Evolutionary conservation across 441 rosid species (phyloP).

Genomic region (Melastoma candidum): DNA sequence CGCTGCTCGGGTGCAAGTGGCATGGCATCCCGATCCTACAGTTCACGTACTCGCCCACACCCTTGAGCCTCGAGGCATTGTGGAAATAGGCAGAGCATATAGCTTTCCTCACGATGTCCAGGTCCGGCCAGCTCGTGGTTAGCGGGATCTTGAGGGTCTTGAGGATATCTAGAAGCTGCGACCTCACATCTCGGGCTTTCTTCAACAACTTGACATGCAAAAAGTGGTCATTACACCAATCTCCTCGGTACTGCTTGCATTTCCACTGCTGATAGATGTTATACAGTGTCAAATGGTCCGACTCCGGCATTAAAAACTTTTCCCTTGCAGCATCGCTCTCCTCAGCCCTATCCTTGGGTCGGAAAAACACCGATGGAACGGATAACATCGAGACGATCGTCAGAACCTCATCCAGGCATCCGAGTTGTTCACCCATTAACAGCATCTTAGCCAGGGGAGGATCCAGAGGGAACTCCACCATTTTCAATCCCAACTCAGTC

Average conservation of each 20-base stretch:
- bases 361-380: constrained; percentile 96
- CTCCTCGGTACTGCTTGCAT: constrained; percentile 83
- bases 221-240: constrained; percentile 86
- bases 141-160: constrained; percentile 76
- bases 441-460: constrained; percentile 99
- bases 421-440: constrained; percentile 78
- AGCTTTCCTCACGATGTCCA: constrained; percentile 76
- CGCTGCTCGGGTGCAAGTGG: constrained; percentile 93
- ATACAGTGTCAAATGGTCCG: constrained; percentile 80
- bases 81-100: constrained; percentile 96
- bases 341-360: constrained; percentile 92
- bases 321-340: constrained; percentile 97
- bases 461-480: constrained; percentile 97
- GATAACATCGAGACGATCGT: constrained; percentile 98
- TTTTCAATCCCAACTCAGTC: constrained; percentile 94
- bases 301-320: constrained; percentile 88
- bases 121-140: constrained; percentile 65
- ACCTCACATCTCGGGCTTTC: constrained; percentile 89
- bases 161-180: constrained; percentile 90
- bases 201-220: constrained; percentile 79
- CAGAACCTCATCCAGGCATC: constrained; percentile 78
- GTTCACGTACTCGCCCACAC: constrained; percentile 89
- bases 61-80: constrained; percentile 78
- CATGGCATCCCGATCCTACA: constrained; percentile 89
- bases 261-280: constrained; percentile 94